phyloP scores from a whole-genome alignment of 805 yeast species.

The Starmerella gropengiesseri region DNA sequence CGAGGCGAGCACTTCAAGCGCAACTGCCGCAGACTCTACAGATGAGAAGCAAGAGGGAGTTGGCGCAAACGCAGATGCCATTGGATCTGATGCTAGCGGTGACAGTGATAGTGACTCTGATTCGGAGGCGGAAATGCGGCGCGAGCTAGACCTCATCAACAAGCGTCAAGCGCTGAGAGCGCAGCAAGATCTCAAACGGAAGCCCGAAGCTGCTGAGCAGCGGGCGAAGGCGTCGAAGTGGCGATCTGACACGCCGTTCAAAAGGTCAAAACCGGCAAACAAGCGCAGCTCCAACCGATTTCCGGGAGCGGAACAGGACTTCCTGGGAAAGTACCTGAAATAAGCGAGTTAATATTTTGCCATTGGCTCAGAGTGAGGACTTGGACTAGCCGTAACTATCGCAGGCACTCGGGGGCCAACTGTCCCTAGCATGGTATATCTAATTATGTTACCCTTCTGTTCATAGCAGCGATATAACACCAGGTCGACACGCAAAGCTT shows the following conservation, averaged over 20 bases:
- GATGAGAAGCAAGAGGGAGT: not conserved
- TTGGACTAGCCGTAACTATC: not conserved
- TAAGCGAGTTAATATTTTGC: not conserved
- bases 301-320: no score
- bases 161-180: conserved; percentile 7
- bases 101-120: not conserved
- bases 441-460: no score
- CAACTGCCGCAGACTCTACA: no score
- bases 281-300: conserved; percentile 4
- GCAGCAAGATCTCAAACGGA: not conserved
- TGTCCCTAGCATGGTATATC: no score
- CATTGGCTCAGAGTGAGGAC: no score
- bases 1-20: no score
- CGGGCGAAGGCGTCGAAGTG: not conserved
- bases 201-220: no score
- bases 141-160: conserved; percentile 12
- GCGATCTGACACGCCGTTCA: conserved; percentile 13
- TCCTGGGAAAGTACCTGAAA: conserved; percentile 6
- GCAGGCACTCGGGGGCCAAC: no score
- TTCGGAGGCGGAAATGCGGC: conserved; percentile 8
- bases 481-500: no score
- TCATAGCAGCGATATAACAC: no score
- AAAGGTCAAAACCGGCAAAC: not conserved
- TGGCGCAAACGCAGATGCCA: not conserved
- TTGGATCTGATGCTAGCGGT: not conserved